Conservation (phyloP, 176 grass and related monocot genomes). For the Avena insularis region DNA sequence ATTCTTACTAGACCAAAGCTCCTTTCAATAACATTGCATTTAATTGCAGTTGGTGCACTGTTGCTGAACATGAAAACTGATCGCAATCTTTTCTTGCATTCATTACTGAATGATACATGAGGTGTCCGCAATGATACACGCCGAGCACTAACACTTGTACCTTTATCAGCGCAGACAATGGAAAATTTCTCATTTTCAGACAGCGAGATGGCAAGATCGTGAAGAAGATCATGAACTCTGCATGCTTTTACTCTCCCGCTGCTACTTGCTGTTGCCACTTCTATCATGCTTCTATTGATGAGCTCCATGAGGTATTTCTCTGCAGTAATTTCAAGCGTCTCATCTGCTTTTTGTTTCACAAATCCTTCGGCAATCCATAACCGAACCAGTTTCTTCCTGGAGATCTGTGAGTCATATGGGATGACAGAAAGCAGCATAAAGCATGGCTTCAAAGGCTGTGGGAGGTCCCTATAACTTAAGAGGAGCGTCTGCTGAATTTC, state of each 20-base stretch:
- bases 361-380: slow-evolving; percentile 62
- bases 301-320: slow-evolving; percentile 65
- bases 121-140: slow-evolving; percentile 36
- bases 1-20: slow-evolving; percentile 47
- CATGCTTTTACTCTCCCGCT: slow-evolving; percentile 44
- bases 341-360: slow-evolving; percentile 42
- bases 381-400: slow-evolving; percentile 50
- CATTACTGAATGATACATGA: slow-evolving; percentile 27
- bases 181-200: slow-evolving; percentile 49
- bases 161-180: slow-evolving; percentile 9
- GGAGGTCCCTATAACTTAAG: slow-evolving; percentile 49
- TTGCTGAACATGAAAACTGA: slow-evolving; percentile 49
- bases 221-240: slow-evolving; percentile 54
- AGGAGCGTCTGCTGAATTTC: slow-evolving; percentile 43
- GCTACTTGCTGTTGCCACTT: slow-evolving; percentile 28
- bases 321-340: slow-evolving; percentile 50
- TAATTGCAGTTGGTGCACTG: not conserved
- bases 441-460: slow-evolving; percentile 48
- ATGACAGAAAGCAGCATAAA: slow-evolving; percentile 56
- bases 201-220: slow-evolving; percentile 43
- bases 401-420: slow-evolving; percentile 38
- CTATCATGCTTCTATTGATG: slow-evolving; percentile 47
- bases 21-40: slow-evolving; percentile 19
- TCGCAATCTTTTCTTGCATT: slow-evolving; percentile 38
- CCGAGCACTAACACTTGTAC: not conserved